Evolutionary conservation across 2,329 filamentous ascomycete species (phyloP).

Genomic region (Colletotrichum salicis): DNA sequence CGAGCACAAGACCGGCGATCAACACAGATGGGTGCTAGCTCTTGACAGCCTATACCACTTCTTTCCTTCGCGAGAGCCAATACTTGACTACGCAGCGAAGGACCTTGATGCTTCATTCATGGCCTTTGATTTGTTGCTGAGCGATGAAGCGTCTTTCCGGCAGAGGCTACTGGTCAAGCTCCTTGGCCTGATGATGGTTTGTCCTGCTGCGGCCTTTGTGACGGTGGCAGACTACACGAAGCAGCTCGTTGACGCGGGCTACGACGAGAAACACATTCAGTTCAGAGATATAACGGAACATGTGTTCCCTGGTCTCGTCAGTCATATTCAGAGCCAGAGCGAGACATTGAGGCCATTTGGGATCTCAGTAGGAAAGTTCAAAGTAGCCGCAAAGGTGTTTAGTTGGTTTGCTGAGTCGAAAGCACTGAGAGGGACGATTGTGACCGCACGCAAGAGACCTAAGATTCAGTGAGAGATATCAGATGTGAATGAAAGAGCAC

Average conservation of each 20-base stretch:
- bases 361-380: constrained; percentile 49
- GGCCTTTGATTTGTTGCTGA: constrained; percentile 64
- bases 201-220: constrained; percentile 60
- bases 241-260: constrained; percentile 60
- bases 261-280: constrained; percentile 51
- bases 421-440: constrained; percentile 48
- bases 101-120: constrained; percentile 60
- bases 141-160: constrained; percentile 41
- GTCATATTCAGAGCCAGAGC: constrained; percentile 53
- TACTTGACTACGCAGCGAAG: constrained; percentile 54
- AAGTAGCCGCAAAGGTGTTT: constrained; percentile 50
- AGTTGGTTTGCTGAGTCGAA: constrained; percentile 49
- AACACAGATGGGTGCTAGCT: constrained; percentile 62
- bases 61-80: constrained; percentile 58
- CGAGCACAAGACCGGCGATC: constrained; percentile 27
- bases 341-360: constrained; percentile 47
- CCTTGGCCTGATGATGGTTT: constrained; percentile 58
- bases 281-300: constrained; percentile 62
- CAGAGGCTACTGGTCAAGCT: constrained; percentile 50
- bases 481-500: not conserved
- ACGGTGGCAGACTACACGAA: constrained; percentile 56
- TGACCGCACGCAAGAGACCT: constrained; percentile 42
- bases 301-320: constrained; percentile 61
- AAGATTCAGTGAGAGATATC: not conserved
- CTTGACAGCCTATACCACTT: constrained; percentile 70